Percentiles rank a stretch among this genome's conserved stretches.
Evolutionary conservation across 441 rosid species (phyloP).

Genomic region (Mallotus japonicus): DNA sequence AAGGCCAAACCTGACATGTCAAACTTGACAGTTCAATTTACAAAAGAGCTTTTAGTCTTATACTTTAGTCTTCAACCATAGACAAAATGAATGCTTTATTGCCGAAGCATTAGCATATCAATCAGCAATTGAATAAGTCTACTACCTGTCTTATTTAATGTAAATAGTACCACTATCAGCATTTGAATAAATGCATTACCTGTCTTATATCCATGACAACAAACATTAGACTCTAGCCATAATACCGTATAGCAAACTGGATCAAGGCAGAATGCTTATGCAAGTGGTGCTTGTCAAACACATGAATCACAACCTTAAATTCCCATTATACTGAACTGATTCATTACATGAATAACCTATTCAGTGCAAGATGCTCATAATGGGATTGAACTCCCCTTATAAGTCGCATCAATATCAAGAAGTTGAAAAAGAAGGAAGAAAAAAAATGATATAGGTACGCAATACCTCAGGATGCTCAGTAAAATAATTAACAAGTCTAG

Average conservation of each 20-base stretch:
- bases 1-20: neutral
- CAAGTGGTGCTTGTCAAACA: neutral
- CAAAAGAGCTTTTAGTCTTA: neutral
- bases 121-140: neutral
- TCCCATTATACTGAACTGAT: neutral
- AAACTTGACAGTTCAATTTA: neutral
- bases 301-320: neutral
- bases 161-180: neutral
- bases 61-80: neutral
- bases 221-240: neutral
- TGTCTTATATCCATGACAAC: neutral
- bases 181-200: neutral
- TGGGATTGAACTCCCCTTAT: neutral
- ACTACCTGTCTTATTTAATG: neutral
- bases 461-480: constrained; percentile 41
- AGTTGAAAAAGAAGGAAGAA: neutral
- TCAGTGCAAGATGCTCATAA: neutral
- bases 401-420: neutral
- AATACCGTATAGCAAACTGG: neutral
- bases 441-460: neutral
- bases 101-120: neutral
- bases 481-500: constrained; percentile 35
- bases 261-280: neutral
- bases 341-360: neutral
- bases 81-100: neutral